phyloP scores from a whole-genome alignment of 768 basidiomycete genomes.

The Pleurotus eryngii region DNA sequence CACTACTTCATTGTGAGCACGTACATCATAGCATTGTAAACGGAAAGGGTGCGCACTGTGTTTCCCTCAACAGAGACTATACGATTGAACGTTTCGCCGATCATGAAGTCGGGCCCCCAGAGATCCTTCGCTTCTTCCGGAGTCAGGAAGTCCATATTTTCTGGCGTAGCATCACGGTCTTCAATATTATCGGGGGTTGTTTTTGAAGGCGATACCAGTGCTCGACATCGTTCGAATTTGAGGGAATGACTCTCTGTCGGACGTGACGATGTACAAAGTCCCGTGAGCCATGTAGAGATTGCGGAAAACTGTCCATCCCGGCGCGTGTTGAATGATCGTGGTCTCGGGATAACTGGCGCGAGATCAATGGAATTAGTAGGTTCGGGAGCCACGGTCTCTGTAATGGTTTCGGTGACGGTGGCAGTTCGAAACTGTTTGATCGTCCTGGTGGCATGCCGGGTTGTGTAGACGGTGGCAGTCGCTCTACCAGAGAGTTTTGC shows the following conservation, averaged over 20 bases:
- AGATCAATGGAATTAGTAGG: conserved; percentile 9
- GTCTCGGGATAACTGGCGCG: conserved; percentile 41
- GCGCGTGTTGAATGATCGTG: conserved; percentile 58
- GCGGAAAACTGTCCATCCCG: conserved; percentile 83
- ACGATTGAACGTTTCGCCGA: conserved; percentile 33
- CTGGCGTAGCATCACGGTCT: conserved; percentile 60
- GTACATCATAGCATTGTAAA: neutral
- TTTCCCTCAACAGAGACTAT: conserved; percentile 71
- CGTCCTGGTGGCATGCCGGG: neutral
- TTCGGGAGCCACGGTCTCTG: neutral
- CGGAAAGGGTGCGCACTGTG: conserved; percentile 44
- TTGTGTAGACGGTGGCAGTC: neutral
- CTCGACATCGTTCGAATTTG: conserved; percentile 63
- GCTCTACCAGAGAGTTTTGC: neutral
- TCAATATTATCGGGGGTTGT: conserved; percentile 61
- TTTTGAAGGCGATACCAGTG: conserved; percentile 54
- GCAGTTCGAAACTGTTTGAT: neutral
- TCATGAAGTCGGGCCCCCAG: conserved; percentile 49
- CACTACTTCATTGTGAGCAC: conserved; percentile 27
- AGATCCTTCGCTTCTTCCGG: conserved; percentile 53
- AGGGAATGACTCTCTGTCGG: conserved; percentile 26
- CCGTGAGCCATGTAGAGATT: conserved; percentile 86
- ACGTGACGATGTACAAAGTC: conserved; percentile 62
- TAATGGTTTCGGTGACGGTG: neutral
- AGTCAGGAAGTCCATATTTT: conserved; percentile 60